Base-by-base conservation (phyloP, 768 basidiomycete species). In the Russula sp. region DNA sequence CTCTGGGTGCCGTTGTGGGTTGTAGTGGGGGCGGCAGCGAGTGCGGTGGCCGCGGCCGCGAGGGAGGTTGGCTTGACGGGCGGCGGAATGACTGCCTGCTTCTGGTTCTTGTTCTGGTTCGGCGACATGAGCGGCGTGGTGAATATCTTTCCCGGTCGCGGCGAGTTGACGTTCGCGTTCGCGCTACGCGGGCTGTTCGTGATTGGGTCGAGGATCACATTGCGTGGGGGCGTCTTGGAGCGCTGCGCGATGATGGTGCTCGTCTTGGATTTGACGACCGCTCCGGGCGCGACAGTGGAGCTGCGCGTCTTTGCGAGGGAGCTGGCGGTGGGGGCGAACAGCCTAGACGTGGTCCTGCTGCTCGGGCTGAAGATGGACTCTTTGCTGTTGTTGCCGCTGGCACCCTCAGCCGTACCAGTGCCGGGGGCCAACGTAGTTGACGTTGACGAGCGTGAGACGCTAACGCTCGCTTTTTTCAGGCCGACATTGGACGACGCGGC, bases 111-210 rank as follows among this genome's bases (percentile, higher is more conserved):
- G 25, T 29, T 29, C 25, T 29, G 67, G 2, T 45, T 63, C 13
- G 59, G 60, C 39, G 67, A 65, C 29, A 83, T 70, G 16, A 83
- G 70, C 5, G 85, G 79, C 64, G 78, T 79, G 70, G 77, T 82
- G 73, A 87, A 86, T 59, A 85, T 80, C 66, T 71, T 72, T 51
- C 38, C 29, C 9, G 69, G 50, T 64, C 74, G 51, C 32, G 59
- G 34, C n/a, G 52, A 41, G 47, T 65, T 54, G 63, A 72, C 14
- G 43, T 51, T 36, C 36, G 25, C 20, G 7, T 13, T 18, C 14
- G 29, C 56, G 43, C 68, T 49, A 32, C 41, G 64, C 18, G 71
- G 72, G 48, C 72, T 73, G 58, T 75, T 77, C 20, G 74, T 76
- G 48, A 73, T 72, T 53, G 68, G 68, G 6, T 70, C 76, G 47